A percentile compares a stretch with the other conserved stretches of the same genome.
Conservation (phyloP, 192 early-diverging fungal species). For the Chytriomyces confervae region DNA sequence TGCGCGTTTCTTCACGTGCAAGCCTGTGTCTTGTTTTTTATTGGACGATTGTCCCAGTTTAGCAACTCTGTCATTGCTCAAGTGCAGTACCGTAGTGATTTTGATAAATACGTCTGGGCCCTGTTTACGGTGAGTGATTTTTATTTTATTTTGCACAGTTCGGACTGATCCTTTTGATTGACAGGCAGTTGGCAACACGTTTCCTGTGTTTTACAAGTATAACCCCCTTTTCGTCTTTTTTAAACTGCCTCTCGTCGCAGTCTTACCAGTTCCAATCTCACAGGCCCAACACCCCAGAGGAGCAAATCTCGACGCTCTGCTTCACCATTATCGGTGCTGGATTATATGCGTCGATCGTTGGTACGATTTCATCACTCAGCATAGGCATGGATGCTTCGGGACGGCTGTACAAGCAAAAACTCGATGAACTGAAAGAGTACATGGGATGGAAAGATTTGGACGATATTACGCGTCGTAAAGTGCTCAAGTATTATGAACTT, state of each 20-base stretch:
- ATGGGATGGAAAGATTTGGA: constrained; percentile 47
- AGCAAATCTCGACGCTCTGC: constrained; percentile 43
- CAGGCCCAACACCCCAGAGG: constrained; percentile 37
- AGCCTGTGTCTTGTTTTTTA: constrained; percentile 43
- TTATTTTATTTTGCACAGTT: constrained; percentile 11
- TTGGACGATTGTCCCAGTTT: constrained; percentile 35
- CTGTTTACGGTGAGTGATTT: constrained; percentile 25
- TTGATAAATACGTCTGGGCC: constrained; percentile 48
- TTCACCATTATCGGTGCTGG: constrained; percentile 43
- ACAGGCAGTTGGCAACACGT: constrained; percentile 44
- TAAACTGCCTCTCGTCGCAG: background rate
- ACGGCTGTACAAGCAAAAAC: constrained; percentile 39
- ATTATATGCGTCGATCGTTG: constrained; percentile 51
- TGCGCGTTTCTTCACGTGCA: constrained; percentile 47
- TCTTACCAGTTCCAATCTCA: too few species aligned
- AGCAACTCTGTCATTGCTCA: constrained; percentile 32
- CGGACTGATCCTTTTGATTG: background rate
- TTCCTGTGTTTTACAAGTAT: constrained; percentile 39
- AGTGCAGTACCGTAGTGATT: constrained; percentile 26
- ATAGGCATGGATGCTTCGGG: constrained; percentile 55
- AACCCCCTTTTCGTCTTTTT: constrained; percentile 18
- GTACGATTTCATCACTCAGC: constrained; percentile 56
- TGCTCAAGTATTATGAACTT: constrained; percentile 48
- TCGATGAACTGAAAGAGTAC: constrained; percentile 62
- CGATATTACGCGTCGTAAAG: constrained; percentile 16